Percentiles rank a stretch among this genome's conserved stretches.
Conservation (phyloP, 2,329 filamentous ascomycete genomes). For the Penicillium sp. region DNA sequence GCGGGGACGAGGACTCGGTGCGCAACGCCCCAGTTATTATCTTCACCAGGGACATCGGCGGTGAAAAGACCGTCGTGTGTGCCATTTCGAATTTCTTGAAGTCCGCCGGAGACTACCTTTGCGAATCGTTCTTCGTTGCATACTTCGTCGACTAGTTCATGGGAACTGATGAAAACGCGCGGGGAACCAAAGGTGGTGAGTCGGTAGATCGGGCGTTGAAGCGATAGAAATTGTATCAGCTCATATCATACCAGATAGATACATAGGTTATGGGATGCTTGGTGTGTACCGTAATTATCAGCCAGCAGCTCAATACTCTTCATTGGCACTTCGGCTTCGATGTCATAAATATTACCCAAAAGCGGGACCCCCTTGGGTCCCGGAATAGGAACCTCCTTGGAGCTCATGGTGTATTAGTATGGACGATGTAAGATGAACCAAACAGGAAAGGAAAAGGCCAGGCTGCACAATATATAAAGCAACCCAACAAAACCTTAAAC, state of each 20-base stretch:
- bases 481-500: neutral
- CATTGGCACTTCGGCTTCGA: constrained; percentile 60
- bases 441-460: neutral
- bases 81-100: constrained; percentile 60
- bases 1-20: constrained; percentile 49
- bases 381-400: constrained; percentile 52
- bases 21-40: constrained; percentile 67
- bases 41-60: constrained; percentile 44
- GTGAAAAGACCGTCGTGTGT: constrained; percentile 68
- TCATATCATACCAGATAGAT: neutral
- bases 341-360: constrained; percentile 64
- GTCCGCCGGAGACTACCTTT: constrained; percentile 54
- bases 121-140: constrained; percentile 67
- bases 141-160: constrained; percentile 60
- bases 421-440: neutral
- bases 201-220: constrained; percentile 59
- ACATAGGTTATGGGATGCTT: neutral
- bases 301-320: constrained; percentile 58
- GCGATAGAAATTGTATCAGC: neutral
- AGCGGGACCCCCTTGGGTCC: constrained; percentile 64
- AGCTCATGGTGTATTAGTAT: neutral
- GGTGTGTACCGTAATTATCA: constrained; percentile 61
- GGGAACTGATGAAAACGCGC: constrained; percentile 51
- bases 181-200: constrained; percentile 50
- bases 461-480: neutral